Evolutionary conservation across 1,284 basidiomycete genomes (phyloP).

Genomic region (Irpex sp.): DNA sequence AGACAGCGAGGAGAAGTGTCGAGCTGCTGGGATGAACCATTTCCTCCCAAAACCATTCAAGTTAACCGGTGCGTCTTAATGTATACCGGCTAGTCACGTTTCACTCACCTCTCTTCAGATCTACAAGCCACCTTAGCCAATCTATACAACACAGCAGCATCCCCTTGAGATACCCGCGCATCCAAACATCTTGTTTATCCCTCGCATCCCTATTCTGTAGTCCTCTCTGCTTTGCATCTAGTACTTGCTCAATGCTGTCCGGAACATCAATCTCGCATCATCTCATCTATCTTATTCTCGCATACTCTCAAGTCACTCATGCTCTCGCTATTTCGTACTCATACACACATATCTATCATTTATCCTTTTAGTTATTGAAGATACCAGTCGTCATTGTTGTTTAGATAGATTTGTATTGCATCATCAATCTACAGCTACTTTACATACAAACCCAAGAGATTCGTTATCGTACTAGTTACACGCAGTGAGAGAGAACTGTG

Average conservation of each 20-base stretch:
- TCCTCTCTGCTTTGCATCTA: background rate
- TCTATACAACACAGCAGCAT: background rate
- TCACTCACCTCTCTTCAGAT: constrained; percentile 3
- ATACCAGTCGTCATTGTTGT: too few relatives aligned
- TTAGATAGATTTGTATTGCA: too few relatives aligned
- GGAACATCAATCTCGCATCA: background rate
- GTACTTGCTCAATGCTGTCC: background rate
- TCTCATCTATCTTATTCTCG: background rate
- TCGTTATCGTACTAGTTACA: too few relatives aligned
- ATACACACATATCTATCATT: background rate
- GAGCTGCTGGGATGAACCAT: constrained; percentile 27
- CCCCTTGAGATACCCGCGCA: background rate
- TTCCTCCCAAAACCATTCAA: constrained; percentile 29
- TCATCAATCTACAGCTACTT: too few relatives aligned
- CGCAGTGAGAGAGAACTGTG: too few relatives aligned
- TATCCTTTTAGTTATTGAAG: background rate
- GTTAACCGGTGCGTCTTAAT: constrained; percentile 19
- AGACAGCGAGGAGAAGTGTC: constrained; percentile 26
- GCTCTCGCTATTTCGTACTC: background rate
- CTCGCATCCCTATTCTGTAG: background rate
- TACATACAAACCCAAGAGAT: too few relatives aligned
- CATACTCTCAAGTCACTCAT: background rate
- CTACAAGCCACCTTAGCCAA: constrained; percentile 5
- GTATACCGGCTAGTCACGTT: background rate
- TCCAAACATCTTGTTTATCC: background rate